Conservation (phyloP, 106 monocot genomes). For the Dendrobium catenatum region DNA sequence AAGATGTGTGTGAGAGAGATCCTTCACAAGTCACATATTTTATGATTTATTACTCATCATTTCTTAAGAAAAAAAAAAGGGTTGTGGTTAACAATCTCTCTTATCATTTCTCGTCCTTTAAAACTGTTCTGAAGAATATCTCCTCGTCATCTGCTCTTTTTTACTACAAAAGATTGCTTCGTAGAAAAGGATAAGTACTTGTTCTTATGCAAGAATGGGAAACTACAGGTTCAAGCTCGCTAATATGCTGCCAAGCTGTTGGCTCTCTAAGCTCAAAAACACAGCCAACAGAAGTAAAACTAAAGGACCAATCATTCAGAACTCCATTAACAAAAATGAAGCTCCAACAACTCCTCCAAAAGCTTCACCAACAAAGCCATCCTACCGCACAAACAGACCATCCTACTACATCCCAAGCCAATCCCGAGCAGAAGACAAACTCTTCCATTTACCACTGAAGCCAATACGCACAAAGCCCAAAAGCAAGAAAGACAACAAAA, state of each 20-base stretch:
- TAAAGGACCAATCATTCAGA: not conserved
- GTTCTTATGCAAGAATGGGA: constrained; percentile 24
- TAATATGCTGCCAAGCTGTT: constrained; percentile 73
- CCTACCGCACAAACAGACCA: constrained; percentile 31
- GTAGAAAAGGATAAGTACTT: not conserved
- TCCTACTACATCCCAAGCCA: constrained; percentile 61
- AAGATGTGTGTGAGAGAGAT: too few relatives aligned
- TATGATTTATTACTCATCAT: too few relatives aligned
- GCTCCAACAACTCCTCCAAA: not conserved
- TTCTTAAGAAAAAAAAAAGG: not conserved
- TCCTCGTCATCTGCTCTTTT: not conserved
- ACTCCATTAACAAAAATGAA: not conserved
- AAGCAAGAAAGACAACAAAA: not conserved
- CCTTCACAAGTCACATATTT: too few relatives aligned
- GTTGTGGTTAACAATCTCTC: not conserved
- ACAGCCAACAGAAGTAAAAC: constrained; percentile 15
- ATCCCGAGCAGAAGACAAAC: constrained; percentile 6
- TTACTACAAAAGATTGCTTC: not conserved
- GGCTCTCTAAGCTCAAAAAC: constrained; percentile 69
- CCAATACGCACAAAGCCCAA: constrained; percentile 50
- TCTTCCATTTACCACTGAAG: constrained; percentile 26
- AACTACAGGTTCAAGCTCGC: constrained; percentile 57
- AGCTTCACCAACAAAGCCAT: not conserved
- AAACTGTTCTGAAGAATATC: not conserved
- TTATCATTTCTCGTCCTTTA: not conserved